Conservation (phyloP, 331 rosid genomes). For the Cydonia oblonga region DNA sequence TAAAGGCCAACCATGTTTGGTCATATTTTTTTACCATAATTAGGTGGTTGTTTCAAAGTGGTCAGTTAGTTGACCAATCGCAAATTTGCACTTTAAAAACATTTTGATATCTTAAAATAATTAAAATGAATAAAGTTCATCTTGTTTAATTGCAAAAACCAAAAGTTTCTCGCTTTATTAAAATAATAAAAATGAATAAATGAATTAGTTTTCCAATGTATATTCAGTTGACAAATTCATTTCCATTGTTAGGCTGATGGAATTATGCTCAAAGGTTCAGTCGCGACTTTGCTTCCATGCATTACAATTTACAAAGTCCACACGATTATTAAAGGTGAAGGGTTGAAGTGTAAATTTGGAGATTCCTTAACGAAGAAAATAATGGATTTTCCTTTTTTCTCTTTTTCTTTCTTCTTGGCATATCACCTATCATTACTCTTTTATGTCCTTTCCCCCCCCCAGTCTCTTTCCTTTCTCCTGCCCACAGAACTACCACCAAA, state of each 20-base stretch:
- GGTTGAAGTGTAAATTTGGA: constrained; percentile 25
- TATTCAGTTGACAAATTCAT: constrained; percentile 17
- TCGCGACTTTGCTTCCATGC: neutral
- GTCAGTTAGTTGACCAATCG: neutral
- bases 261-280: neutral
- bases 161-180: too few species aligned
- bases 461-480: neutral
- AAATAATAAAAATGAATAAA: too few species aligned
- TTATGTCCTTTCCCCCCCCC: constrained; percentile 13
- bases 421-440: constrained; percentile 9
- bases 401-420: constrained; percentile 21
- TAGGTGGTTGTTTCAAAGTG: neutral
- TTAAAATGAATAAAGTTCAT: too few species aligned
- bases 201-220: neutral
- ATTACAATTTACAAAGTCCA: neutral
- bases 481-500: constrained; percentile 13
- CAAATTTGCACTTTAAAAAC: neutral
- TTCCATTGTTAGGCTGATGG: neutral
- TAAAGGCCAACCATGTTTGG: neutral
- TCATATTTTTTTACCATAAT: neutral
- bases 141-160: too few species aligned
- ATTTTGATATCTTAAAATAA: neutral
- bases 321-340: neutral
- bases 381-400: constrained; percentile 9
- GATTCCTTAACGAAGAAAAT: constrained; percentile 32